phyloP scores from a whole-genome alignment of 1,139 yeast species.

The Taiozyma sp. region DNA sequence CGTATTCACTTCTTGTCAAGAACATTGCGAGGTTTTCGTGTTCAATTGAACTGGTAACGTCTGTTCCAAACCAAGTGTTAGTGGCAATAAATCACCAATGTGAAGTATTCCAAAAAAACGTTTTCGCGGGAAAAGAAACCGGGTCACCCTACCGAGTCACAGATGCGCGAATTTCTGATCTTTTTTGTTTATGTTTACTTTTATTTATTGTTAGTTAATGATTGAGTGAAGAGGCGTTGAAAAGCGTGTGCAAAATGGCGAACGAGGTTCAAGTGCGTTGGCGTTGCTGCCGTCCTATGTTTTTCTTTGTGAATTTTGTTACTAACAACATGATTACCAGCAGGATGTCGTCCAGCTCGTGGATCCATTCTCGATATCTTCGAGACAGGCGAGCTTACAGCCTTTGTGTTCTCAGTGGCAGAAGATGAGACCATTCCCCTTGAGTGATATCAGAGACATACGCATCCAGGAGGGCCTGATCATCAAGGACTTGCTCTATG shows the following conservation, averaged over 20 bases:
- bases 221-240: background rate
- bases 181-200: background rate
- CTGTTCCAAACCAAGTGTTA: background rate
- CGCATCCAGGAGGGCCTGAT: slow-evolving; percentile 68
- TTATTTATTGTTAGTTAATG: background rate
- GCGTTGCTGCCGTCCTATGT: background rate
- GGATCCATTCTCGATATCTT: slow-evolving; percentile 10
- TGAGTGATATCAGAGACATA: slow-evolving; percentile 39
- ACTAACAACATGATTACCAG: background rate
- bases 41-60: background rate
- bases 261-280: background rate
- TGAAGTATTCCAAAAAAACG: background rate
- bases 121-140: background rate
- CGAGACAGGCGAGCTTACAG: slow-evolving; percentile 29
- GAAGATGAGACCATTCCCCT: slow-evolving; percentile 38
- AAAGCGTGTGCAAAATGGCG: background rate
- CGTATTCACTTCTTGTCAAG: slow-evolving; percentile 97
- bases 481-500: slow-evolving; percentile 63
- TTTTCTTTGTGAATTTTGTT: background rate
- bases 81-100: background rate
- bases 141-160: background rate
- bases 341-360: slow-evolving; percentile 13
- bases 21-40: slow-evolving; percentile 53
- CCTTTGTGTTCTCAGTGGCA: slow-evolving; percentile 27
- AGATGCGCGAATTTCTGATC: background rate